Conservation (phyloP, 495 filamentous ascomycete genomes). For the Endocarpon pusillum region DNA sequence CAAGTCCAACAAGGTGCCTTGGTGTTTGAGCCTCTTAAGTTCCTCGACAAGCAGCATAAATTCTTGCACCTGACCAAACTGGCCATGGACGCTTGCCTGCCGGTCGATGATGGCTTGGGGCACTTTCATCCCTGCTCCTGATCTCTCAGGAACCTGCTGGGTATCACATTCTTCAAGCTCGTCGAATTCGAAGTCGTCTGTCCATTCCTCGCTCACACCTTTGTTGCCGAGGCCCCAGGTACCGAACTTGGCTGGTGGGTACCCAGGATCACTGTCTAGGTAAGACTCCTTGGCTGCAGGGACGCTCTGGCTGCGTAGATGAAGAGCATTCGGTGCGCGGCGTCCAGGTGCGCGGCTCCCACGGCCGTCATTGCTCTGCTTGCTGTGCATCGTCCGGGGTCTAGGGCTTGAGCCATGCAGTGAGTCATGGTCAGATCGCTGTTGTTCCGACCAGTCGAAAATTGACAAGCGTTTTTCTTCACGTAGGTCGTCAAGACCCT, state of each 20-base stretch:
- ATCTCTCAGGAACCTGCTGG: slow-evolving; percentile 12
- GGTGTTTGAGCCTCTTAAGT: slow-evolving; percentile 47
- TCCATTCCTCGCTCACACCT: slow-evolving; percentile 67
- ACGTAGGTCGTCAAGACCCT: neutral
- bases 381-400: slow-evolving; percentile 81
- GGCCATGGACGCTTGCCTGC: slow-evolving; percentile 69
- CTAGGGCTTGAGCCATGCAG: slow-evolving; percentile 38
- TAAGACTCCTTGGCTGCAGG: slow-evolving; percentile 55
- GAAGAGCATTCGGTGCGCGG: slow-evolving; percentile 56
- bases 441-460: slow-evolving; percentile 78
- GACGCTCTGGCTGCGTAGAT: slow-evolving; percentile 91
- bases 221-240: slow-evolving; percentile 80
- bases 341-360: slow-evolving; percentile 60
- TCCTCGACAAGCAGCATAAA: slow-evolving; percentile 68
- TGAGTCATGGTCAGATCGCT: slow-evolving; percentile 30
- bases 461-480: slow-evolving; percentile 26
- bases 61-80: slow-evolving; percentile 76
- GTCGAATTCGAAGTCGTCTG: slow-evolving; percentile 68
- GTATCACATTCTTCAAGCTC: slow-evolving; percentile 25
- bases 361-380: slow-evolving; percentile 55
- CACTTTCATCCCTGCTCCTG: slow-evolving; percentile 44
- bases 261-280: slow-evolving; percentile 32
- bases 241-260: slow-evolving; percentile 62
- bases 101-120: slow-evolving; percentile 68
- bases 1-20: slow-evolving; percentile 48